Base-by-base conservation (phyloP, 441 rosid species). In the Hura crepitans region DNA sequence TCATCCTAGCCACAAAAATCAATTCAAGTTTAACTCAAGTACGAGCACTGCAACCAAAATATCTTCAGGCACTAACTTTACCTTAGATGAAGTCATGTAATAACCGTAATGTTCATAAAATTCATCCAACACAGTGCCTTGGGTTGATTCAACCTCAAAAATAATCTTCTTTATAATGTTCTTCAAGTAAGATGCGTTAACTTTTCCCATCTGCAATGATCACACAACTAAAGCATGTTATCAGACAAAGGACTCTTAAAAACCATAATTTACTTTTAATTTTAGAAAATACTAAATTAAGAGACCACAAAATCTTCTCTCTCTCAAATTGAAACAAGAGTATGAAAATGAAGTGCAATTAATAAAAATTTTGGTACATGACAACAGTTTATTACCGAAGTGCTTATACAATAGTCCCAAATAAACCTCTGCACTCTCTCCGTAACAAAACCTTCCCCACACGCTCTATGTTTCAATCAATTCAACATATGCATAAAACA, bases 81-180 rank as follows among this genome's bases (percentile, higher is more conserved):
- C 98, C 94, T 86, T 88, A n/a, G 80, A 69, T 46, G 85, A 73
- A 58, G 86, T 81, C 90, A 85, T 84, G 72, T 79, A 84, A 71
- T 79, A 62, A 9, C 90, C 85, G 69, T 83, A 88, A 33, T 75
- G 84, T 78, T 91, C 92, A 53, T 93, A 91, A 14, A 89, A 66
- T 74, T 88, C 89, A 81, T 89, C 97, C 82, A 88, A 71, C 60
- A 87, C 90, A 30, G 73, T 72, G n/a, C 80, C 83, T 65, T 69
- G 57, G 27, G 72, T 85, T 42, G 86, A 83, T 82, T 93, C 97
- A 72, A 88, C 76, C 82, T 89, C 93, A 35, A 27, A 49, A 65
- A 93, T 86, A 69, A 93, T 88, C 81, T 84, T 93, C 88, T 93
- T 93, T 14, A 91, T 57, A 62, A 91, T 80, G 55, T 68, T 89